Percentiles rank a stretch among this genome's conserved stretches.
Conservation (phyloP, 805 yeast species). For the Ogataea allantospora region DNA sequence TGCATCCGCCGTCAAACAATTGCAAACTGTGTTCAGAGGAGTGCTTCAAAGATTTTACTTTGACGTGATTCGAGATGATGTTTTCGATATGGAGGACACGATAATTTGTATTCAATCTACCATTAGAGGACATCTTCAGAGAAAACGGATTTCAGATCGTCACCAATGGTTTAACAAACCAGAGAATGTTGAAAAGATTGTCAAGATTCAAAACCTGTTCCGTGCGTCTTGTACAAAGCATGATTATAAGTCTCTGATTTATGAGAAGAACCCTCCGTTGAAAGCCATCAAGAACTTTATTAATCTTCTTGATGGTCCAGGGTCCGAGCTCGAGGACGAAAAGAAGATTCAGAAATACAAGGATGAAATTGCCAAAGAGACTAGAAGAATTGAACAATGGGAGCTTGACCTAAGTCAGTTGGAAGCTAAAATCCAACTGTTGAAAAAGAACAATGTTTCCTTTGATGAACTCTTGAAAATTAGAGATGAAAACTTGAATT, state of each 20-base stretch:
- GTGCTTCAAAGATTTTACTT: slow-evolving; percentile 54
- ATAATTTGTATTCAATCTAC: slow-evolving; percentile 53
- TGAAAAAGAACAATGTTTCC: slow-evolving; percentile 77
- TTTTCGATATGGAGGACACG: slow-evolving; percentile 42
- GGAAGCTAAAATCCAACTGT: slow-evolving; percentile 71
- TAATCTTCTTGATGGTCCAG: slow-evolving; percentile 61
- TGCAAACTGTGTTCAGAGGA: slow-evolving; percentile 67
- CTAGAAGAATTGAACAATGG: slow-evolving; percentile 66
- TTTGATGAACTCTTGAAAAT: slow-evolving; percentile 60
- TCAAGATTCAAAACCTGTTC: slow-evolving; percentile 71
- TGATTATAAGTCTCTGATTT: slow-evolving; percentile 72
- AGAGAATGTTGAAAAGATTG: slow-evolving; percentile 53
- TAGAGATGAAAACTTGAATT: slow-evolving; percentile 35
- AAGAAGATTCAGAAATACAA: slow-evolving; percentile 63
- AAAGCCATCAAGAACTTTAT: slow-evolving; percentile 76
- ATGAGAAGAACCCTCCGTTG: slow-evolving; percentile 73
- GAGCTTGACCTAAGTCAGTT: slow-evolving; percentile 75
- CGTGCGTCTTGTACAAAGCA: slow-evolving; percentile 64
- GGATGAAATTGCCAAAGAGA: slow-evolving; percentile 66
- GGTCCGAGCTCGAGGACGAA: slow-evolving; percentile 70
- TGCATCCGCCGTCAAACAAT: slow-evolving; percentile 33
- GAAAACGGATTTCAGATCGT: slow-evolving; percentile 37
- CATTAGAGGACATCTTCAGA: slow-evolving; percentile 46
- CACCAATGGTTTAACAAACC: slow-evolving; percentile 48
- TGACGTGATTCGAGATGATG: slow-evolving; percentile 53